Evolutionary conservation across 2,329 filamentous ascomycete species (phyloP), one percentile per base, ranked within the genome.

Genomic region (Ascochyta fabae): DNA sequence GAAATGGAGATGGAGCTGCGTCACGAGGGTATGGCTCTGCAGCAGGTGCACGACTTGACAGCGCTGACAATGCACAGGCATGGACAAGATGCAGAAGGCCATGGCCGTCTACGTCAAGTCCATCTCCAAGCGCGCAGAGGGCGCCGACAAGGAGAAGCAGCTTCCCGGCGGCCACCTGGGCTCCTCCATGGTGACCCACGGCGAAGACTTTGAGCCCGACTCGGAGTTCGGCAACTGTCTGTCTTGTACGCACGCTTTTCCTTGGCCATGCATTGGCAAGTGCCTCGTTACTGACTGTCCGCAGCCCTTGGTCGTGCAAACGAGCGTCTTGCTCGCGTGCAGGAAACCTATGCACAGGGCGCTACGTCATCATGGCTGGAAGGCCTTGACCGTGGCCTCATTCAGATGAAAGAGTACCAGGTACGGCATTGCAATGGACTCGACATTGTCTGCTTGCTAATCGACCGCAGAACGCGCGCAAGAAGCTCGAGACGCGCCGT

Each of bases 341-440:
- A 98, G 76, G 94, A 96, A 73, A 86, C 83, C 23, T 96, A 94
- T 70, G 86, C 92, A 41, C 83, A 86, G 31, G 85, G 90, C 67
- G 89, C 92, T 59, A 96, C 90, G 15, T 84, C 86, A 31, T 89
- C 85, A 73, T 97, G 94, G 94, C 82, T 96, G 54, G 92, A 97
- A 74, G 92, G 90, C n/a, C 81, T 96, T 22, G 94, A 98, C 75
- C 84, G 92, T 63, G 96, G 90, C 24, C 78, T 96, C 48, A 88
- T 91, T 33, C 95, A 96, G 83, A 94, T 98, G 91, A 97, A 96
- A 75, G 95, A 98, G 72, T 98, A 96, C 69, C 92, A 97, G 84
- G 90, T 94, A 82, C 50, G 84, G 74, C 46, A 12, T 34, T 10
- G 13, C 13, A 31, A 24, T 8, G 31, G 15, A 16, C 26, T 8